Evolutionary conservation across 2,329 filamentous ascomycete genomes (phyloP), one percentile per base, ranked within the genome.

Genomic region (Fulvia fulva): DNA sequence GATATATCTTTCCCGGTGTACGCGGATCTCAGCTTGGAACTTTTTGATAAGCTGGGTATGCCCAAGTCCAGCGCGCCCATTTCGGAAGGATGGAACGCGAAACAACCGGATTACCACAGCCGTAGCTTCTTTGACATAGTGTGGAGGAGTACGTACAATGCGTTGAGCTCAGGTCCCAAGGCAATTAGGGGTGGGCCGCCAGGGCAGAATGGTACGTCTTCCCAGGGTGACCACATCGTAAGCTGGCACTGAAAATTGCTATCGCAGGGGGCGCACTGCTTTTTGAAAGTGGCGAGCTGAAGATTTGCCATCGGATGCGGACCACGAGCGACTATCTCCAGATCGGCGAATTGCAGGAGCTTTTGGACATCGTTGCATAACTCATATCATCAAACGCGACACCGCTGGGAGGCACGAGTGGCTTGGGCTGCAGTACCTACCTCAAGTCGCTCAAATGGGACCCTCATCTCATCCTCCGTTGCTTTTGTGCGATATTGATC

Each of bases 261-360:
- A n/a, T n/a, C 34, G 34, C 69, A 74, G 73, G 73, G 5, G 73
- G 73, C 34, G 73, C 74, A 51, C 70, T 68, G 45, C 28, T 74
- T 37, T 73, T 73, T 57, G 62, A 70, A 44, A 63, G 67, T 21
- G 67, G 68, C 5, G 57, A 66, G 56, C 51, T 73, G 28, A 63
- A 62, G 26, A 74, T 68, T 66, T 68, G 68, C 23, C 66, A 71
- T 51, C 56, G 72, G 8, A 75, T 75, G 73, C 58, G 61, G 45
- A 67, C 69, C 37, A 72, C 68, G n/a, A 56, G 67, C 45, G 72
- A 70, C 43, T 72, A 74, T 56, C 60, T 66, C 9, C 68, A 71
- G 51, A 56, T 74, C 7, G 53, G 55, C 14, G 67, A 68, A 34
- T 28, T 75, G 51, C 66, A 66, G 65, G 50, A 55, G 51, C 59